Percentiles rank a stretch among this genome's conserved stretches.
These are phyloP conservation scores for Macrophomina tecta DNA, from an alignment of 2,329 filamentous ascomycete species.

Conservation along the genomic window DNA sequence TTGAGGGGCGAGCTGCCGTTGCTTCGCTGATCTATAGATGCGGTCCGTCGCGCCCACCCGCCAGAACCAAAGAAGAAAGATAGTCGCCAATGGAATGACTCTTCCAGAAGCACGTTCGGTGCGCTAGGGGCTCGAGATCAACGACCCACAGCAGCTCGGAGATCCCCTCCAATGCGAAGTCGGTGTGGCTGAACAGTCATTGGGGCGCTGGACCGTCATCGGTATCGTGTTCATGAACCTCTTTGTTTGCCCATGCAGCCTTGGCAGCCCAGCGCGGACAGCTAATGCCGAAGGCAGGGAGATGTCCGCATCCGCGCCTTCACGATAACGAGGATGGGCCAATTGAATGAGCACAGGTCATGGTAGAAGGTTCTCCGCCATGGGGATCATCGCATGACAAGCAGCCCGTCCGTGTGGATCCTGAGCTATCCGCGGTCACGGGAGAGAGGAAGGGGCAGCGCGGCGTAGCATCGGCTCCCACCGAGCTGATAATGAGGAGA, in stretches of 20 bases:
- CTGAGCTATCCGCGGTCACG: conserved; percentile 16
- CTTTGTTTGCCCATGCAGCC: not conserved
- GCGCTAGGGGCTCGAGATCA: not conserved
- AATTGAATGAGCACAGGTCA: not conserved
- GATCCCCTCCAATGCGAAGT: conserved; percentile 4
- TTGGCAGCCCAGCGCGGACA: not conserved
- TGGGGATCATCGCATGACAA: conserved; percentile 9
- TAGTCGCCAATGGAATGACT: conserved; percentile 4
- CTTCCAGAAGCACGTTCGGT: not conserved
- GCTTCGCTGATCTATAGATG: no score
- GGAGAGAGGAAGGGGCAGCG: not conserved
- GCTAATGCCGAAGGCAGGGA: not conserved
- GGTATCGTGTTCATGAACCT: not conserved
- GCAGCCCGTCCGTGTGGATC: conserved; percentile 17
- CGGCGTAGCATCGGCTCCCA: conserved; percentile 15
- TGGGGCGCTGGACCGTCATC: not conserved
- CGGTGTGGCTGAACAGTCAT: not conserved
- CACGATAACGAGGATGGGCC: not conserved
- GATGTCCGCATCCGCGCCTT: not conserved
- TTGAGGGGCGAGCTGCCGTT: no score
- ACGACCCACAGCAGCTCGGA: not conserved
- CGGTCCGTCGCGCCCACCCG: no score
- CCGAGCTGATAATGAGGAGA: not conserved
- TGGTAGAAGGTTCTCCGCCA: not conserved
- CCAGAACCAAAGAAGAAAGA: not conserved